Base-by-base conservation (phyloP, 163 green algal species). In the Picocystis sp. region DNA sequence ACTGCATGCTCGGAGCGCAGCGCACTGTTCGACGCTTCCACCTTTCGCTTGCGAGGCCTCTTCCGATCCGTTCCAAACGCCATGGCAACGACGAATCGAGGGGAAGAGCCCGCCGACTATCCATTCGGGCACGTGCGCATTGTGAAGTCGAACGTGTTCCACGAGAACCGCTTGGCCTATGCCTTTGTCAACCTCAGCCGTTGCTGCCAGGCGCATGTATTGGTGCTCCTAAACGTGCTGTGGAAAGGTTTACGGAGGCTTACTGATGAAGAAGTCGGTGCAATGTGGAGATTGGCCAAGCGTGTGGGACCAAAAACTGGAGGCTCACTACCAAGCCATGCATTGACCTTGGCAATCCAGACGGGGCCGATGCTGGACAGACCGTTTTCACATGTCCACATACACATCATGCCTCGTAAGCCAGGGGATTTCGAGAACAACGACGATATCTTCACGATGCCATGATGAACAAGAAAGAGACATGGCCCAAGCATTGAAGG, bases 151-250 rank as follows among this genome's bases (percentile, higher is more conserved):
- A 50, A 25, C 44, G 17, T 59, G 43, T 59, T 59, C 53, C 43
- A 44, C 34, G 34, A 57, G 10, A 59, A 23, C 53, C 5, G 19
- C 12, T 45, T 52, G 21, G 38, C 53, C 53, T 59, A 45, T 34
- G 53, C 53, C 25, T 59, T 59, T 34, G 53, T 59, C 21, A 59
- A 59, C 53, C 11, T 59, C 2, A 59, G 38, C 53, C 53, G 21
- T 11, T 59, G 22, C 9, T 59, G 21, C 34, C 35, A 17, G 53
- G 53, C n/a, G 14, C 53, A 59, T 13, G 53, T 59, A 11, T 34
- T 59, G 21, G 34, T 59, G 53, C 53, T 24, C 53, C 53, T 14
- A 59, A 57, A 45, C 13, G 53, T 21, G 34, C 41, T 5, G 34
- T 22, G 35, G 25, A 46, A 34, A 44, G 53, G 3, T 59, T 59